Conservation (phyloP, 306 rosid species). For the Lablab purpureus region DNA sequence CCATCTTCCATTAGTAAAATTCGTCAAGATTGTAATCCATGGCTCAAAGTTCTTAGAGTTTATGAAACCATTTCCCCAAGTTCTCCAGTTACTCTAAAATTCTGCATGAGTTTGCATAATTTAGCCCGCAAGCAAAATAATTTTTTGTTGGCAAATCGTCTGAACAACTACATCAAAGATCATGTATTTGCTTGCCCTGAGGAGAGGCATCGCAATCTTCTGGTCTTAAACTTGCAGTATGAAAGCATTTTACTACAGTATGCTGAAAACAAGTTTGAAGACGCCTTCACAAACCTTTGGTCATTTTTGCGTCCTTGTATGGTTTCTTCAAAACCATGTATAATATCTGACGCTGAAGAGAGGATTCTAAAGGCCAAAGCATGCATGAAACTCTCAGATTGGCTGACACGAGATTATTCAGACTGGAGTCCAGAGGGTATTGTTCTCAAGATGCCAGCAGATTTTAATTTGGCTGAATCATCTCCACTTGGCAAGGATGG, state of each 20-base stretch:
- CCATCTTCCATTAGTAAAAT: constrained; percentile 70
- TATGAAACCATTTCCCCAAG: constrained; percentile 73
- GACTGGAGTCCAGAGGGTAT: constrained; percentile 62
- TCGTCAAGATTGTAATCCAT: constrained; percentile 84
- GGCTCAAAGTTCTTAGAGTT: constrained; percentile 91
- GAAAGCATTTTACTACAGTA: constrained; percentile 80
- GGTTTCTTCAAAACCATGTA: constrained; percentile 61
- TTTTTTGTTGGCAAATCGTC: constrained; percentile 74
- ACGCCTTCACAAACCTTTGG: constrained; percentile 84
- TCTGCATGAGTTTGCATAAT: constrained; percentile 75
- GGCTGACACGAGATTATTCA: constrained; percentile 72
- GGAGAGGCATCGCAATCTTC: constrained; percentile 57
- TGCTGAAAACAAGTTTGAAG: constrained; percentile 89
- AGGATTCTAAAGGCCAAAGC: constrained; percentile 84
- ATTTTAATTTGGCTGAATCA: constrained; percentile 58
- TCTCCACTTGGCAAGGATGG: constrained; percentile 51
- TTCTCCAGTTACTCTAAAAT: constrained; percentile 70
- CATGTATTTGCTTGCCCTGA: constrained; percentile 61
- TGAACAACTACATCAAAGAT: constrained; percentile 66
- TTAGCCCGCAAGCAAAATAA: constrained; percentile 81
- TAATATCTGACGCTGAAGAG: constrained; percentile 58
- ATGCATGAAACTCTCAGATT: constrained; percentile 83
- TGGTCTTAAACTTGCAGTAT: constrained; percentile 74
- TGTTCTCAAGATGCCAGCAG: constrained; percentile 65
- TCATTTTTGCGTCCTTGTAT: constrained; percentile 73